phyloP scores from a whole-genome alignment of 345 rosid genomes.

The Leavenworthia alabamica region DNA sequence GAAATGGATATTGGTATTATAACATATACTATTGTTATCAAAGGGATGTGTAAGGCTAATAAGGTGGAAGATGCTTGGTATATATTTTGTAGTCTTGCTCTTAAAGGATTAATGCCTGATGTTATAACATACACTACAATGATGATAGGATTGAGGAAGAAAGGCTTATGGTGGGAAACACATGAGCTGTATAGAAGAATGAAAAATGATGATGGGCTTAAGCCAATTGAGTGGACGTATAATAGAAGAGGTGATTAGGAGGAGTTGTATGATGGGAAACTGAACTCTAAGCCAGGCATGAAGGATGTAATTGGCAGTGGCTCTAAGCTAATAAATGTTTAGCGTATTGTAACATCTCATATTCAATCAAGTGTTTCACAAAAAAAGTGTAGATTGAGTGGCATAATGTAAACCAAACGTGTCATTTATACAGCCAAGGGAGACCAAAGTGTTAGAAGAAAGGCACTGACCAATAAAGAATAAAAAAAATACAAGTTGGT shows the following conservation, averaged over 20 bases:
- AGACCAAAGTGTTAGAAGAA: not conserved
- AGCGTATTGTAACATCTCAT: not conserved
- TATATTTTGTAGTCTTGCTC: too few species aligned
- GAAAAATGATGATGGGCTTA: not conserved
- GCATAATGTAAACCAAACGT: not conserved
- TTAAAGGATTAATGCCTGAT: not conserved
- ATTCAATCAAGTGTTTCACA: not conserved
- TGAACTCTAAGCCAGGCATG: too few species aligned
- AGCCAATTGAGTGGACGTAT: not conserved
- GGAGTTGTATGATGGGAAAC: not conserved
- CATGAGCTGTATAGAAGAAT: not conserved
- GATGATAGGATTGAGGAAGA: conserved; percentile 8
- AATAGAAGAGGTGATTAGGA: not conserved
- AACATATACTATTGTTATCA: too few species aligned
- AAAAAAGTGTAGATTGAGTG: not conserved
- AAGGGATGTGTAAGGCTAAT: too few species aligned
- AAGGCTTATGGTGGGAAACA: not conserved
- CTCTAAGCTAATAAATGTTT: not conserved
- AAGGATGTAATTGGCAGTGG: too few species aligned
- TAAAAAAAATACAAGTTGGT: not conserved
- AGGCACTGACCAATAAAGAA: not conserved
- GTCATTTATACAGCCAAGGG: not conserved
- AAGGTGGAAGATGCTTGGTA: not conserved
- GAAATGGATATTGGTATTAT: too few species aligned
- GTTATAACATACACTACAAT: not conserved